Evolutionary conservation across 805 yeast genomes (phyloP), one percentile per base, ranked within the genome.

Genomic region (Cyberlindnera mississippiensis): DNA sequence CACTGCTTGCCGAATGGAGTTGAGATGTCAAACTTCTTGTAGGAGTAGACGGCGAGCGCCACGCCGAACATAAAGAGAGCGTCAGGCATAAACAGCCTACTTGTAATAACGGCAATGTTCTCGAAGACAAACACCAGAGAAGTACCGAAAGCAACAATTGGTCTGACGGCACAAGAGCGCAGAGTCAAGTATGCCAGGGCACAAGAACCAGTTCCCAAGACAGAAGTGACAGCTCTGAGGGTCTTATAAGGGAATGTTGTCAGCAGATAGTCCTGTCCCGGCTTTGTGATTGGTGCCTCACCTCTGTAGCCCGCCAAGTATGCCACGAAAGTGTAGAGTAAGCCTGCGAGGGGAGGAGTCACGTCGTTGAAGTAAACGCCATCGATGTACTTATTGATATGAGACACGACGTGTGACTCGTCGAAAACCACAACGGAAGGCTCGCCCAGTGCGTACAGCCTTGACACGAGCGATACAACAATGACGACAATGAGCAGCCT

Each of bases 301-400:
- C 57, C 85, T 48, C 77, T 69, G 63, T 73, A 79, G 4, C 82
- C 80, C 28, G 68, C 69, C 14, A 76, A 29, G 46, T 66, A 61
- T 3, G 80, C 81, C 7, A 80, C 64, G 40, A 73, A 68, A 24
- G 76, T 78, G 52, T 72, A 80, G 11, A 80, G 59, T 61, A 84
- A 62, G 50, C 81, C 79, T 29, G 75, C 80, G 38, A 84, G 63
- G 4, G 91, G 90, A 10, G 91, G 90, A 49, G 82, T 83, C 20
- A 81, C 81, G 53, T 82, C 89, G 52, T 82, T 67, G 61, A 80
- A 82, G 58, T 77, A 82, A 31, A 72, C 68, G 18, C 86, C 85
- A 38, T 66, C 66, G 49, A 70, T 69, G 60, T 79, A 78, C 28
- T 69, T 64, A 33, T 59, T 52, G 8, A 69, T 66, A 49, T 59